Conservation (phyloP, 176 grass and related monocot genomes). For the Lolium multiflorum region DNA sequence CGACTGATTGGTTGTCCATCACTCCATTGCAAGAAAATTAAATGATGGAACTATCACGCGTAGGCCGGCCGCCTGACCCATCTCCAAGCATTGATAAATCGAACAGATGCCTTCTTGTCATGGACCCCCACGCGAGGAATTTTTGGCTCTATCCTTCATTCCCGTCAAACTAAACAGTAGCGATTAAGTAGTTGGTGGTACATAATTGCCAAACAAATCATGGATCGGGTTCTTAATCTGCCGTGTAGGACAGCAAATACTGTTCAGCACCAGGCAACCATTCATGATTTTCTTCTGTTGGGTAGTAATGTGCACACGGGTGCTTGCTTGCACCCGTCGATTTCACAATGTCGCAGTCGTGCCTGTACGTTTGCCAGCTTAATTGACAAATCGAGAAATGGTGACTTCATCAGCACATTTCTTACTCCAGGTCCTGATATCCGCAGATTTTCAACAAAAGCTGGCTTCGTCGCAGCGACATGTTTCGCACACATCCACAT, state of each 20-base stretch:
- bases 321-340: not conserved
- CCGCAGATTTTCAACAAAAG: not conserved
- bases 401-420: not conserved
- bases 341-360: constrained; percentile 2
- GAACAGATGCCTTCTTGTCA: constrained; percentile 21
- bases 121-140: constrained; percentile 30
- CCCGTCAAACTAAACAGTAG: not conserved
- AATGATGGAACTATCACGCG: not conserved
- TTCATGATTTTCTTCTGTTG: constrained; percentile 9
- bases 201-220: constrained; percentile 10
- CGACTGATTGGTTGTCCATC: not conserved
- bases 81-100: constrained; percentile 32
- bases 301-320: not conserved
- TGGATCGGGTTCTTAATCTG: not conserved
- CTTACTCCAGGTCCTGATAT: not conserved
- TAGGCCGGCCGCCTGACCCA: not conserved
- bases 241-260: not conserved
- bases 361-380: constrained; percentile 28
- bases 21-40: constrained; percentile 1
- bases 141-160: not conserved
- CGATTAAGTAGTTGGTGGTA: not conserved
- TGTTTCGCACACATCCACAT: not conserved
- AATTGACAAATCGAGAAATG: not conserved
- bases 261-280: not conserved
- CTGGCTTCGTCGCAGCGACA: not conserved